Percentiles rank a stretch among this genome's conserved stretches.
Conservation (phyloP, 169 alveolate genomes). For the Ichthyophthirius multifiliis region DNA sequence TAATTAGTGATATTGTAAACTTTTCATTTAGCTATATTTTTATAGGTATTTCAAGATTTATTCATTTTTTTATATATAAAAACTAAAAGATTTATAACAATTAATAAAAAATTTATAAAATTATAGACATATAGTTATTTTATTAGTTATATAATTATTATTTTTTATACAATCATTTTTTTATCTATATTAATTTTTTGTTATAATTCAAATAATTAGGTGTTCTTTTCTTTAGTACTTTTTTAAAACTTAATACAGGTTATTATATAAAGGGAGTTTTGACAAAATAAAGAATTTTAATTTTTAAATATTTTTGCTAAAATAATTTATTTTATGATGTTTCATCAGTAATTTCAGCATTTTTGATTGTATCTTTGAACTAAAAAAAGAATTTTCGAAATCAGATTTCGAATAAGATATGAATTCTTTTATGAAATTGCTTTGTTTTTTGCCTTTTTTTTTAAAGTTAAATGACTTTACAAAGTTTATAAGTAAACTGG, state of each 20-base stretch:
- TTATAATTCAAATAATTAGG: too few relatives aligned
- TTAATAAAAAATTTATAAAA: too few relatives aligned
- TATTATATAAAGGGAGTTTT: not conserved
- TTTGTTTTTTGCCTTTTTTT: not conserved
- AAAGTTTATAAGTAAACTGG: not conserved
- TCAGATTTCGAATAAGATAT: not conserved
- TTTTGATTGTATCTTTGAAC: not conserved
- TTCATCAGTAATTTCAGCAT: not conserved
- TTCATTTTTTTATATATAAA: too few relatives aligned
- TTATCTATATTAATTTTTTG: too few relatives aligned
- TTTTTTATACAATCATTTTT: too few relatives aligned
- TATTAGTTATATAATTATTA: too few relatives aligned
- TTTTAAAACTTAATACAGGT: not conserved
- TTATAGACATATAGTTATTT: too few relatives aligned
- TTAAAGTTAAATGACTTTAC: not conserved
- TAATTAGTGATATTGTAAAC: too few relatives aligned
- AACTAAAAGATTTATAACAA: too few relatives aligned
- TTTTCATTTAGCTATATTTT: too few relatives aligned
- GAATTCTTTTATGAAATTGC: not conserved
- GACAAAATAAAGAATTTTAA: not conserved
- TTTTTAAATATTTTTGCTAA: not conserved
- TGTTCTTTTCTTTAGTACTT: not conserved
- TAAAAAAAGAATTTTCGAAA: not conserved
- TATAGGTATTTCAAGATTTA: too few relatives aligned
- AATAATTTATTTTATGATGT: not conserved